Conservation (phyloP, 306 rosid genomes). For the Vigna reflexopilosa region DNA sequence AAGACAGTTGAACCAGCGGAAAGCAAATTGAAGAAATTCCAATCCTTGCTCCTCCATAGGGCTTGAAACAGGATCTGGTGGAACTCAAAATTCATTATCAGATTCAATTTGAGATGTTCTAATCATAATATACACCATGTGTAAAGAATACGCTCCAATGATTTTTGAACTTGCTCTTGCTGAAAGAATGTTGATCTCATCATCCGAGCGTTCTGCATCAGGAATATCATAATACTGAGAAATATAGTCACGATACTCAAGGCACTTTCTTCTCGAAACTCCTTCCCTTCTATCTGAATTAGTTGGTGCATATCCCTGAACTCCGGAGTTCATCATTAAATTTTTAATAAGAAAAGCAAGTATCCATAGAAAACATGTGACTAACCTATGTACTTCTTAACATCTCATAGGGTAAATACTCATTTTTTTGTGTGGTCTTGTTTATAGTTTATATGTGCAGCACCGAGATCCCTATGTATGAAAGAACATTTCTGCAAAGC, state of each 20-base stretch:
- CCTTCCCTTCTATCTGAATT: constrained; percentile 99
- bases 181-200: constrained; percentile 93
- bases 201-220: constrained; percentile 91
- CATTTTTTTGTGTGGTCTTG: constrained; percentile 9
- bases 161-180: constrained; percentile 86
- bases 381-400: constrained; percentile 31
- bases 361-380: constrained; percentile 34
- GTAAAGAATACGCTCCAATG: constrained; percentile 91
- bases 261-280: constrained; percentile 88
- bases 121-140: constrained; percentile 63
- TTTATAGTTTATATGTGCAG: constrained; percentile 25
- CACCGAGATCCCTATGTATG: constrained; percentile 4
- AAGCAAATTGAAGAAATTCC: constrained; percentile 98
- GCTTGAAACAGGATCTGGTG: constrained; percentile 84
- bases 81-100: constrained; percentile 42
- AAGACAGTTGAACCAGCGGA: constrained; percentile 99
- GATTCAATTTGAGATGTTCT: constrained; percentile 38
- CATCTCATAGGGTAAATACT: neutral
- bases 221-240: constrained; percentile 90
- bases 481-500: constrained; percentile 5
- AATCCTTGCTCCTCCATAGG: constrained; percentile 94
- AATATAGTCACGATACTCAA: constrained; percentile 89
- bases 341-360: constrained; percentile 54
- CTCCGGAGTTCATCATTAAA: constrained; percentile 79
- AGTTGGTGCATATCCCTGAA: constrained; percentile 99